A percentile compares a stretch with the other conserved stretches of the same genome.
phyloP scores from a whole-genome alignment of 1,284 basidiomycete species.

The Bjerkandera adusta region DNA sequence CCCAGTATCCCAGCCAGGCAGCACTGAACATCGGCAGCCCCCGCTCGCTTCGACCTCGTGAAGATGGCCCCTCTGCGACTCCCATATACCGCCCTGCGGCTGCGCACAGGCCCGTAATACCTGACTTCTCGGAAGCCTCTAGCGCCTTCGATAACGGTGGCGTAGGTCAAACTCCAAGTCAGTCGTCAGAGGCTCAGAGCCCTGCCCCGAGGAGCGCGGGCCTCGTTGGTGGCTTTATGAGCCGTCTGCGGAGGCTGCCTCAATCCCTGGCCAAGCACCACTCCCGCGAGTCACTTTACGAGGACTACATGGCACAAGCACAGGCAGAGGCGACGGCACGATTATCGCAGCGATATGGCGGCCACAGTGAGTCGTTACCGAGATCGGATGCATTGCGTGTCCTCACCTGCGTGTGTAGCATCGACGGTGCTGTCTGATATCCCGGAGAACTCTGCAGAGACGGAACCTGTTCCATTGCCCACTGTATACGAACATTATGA shows the following conservation, averaged over 20 bases:
- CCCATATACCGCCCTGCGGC: slow-evolving; percentile 6
- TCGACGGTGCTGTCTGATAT: slow-evolving; percentile 4
- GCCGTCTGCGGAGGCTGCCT: slow-evolving; percentile 8
- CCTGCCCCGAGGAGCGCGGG: not conserved
- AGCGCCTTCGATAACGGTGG: not conserved
- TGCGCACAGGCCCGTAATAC: no score
- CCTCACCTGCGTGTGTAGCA: not conserved
- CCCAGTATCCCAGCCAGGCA: slow-evolving; percentile 1
- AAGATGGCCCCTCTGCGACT: slow-evolving; percentile 1
- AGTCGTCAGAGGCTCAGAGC: not conserved
- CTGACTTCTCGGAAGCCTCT: no score
- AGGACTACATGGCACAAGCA: slow-evolving; percentile 12
- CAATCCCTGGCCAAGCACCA: slow-evolving; percentile 13
- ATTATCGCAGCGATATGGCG: not conserved
- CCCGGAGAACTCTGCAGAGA: slow-evolving; percentile 1
- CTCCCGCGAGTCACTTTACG: slow-evolving; percentile 14
- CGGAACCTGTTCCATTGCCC: not conserved
- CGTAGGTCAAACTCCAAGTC: no score
- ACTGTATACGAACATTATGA: slow-evolving; percentile 2
- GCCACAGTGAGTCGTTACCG: slow-evolving; percentile 4
- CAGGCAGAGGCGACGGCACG: not conserved
- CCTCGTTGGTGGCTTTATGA: slow-evolving; percentile 8
- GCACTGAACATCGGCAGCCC: slow-evolving; percentile 9
- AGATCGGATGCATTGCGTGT: not conserved
- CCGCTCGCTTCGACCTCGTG: slow-evolving; percentile 12